Evolutionary conservation across 1,284 basidiomycete genomes (phyloP).

Genomic region (Volvariella volvacea): DNA sequence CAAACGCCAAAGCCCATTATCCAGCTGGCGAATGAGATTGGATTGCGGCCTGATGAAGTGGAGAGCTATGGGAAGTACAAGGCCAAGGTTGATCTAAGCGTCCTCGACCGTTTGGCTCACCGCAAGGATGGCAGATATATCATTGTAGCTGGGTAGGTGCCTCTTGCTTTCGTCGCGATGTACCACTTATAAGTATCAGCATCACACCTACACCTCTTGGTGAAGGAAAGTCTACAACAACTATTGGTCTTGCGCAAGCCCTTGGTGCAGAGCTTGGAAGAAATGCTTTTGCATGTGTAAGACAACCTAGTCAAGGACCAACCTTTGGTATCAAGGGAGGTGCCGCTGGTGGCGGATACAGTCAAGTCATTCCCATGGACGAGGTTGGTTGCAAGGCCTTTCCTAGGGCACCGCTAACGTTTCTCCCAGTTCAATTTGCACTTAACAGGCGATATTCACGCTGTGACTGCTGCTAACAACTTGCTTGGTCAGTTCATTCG

Average conservation of each 20-base stretch:
- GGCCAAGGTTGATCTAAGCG: conserved; percentile 91
- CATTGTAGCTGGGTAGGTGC: conserved; percentile 78
- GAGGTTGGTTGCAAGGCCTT: conserved; percentile 50
- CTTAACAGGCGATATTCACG: conserved; percentile 97
- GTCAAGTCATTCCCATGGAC: conserved; percentile 99
- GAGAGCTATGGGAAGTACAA: conserved; percentile 97
- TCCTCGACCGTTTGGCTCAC: conserved; percentile 81
- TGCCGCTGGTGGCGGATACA: conserved; percentile 97
- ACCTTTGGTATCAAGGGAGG: conserved; percentile 99
- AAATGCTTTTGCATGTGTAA: conserved; percentile 95
- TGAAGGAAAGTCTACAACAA: conserved; percentile 98
- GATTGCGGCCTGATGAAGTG: conserved; percentile 80
- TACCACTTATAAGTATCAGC: conserved; percentile 37
- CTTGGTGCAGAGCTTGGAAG: conserved; percentile 93
- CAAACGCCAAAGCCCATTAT: conserved; percentile 90
- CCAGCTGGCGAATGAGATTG: conserved; percentile 85
- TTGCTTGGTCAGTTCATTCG: conserved; percentile 56
- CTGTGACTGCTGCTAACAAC: conserved; percentile 97
- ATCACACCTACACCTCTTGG: conserved; percentile 98
- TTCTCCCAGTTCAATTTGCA: conserved; percentile 85
- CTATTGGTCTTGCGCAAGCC: conserved; percentile 95
- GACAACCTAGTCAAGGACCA: conserved; percentile 97
- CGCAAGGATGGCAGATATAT: conserved; percentile 96
- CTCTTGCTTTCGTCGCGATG: too few species aligned
- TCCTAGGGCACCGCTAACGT: conserved; percentile 6